Evolutionary conservation across 1,139 yeast genomes (phyloP).

Genomic region (Hemisphaericaspora xylanilytica): DNA sequence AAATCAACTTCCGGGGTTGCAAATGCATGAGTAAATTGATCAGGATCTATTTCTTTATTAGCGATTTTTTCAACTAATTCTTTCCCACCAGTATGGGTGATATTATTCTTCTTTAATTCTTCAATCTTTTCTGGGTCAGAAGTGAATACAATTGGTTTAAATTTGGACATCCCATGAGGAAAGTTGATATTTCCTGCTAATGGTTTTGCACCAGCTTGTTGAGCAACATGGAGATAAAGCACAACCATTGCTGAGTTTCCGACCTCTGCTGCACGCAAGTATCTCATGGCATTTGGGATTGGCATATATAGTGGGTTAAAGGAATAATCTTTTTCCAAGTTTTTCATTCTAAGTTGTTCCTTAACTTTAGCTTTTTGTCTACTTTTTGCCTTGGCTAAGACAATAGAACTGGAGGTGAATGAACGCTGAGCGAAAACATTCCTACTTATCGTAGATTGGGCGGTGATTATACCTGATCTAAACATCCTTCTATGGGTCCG

Average conservation of each 20-base stretch:
- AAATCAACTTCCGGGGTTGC: slow-evolving; percentile 83
- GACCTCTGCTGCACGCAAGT: slow-evolving; percentile 84
- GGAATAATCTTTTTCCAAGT: slow-evolving; percentile 47
- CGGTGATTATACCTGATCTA: not conserved
- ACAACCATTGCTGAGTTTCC: slow-evolving; percentile 73
- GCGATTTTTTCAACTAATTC: slow-evolving; percentile 66
- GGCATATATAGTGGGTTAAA: slow-evolving; percentile 67
- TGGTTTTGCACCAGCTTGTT: slow-evolving; percentile 78
- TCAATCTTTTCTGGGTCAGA: slow-evolving; percentile 50
- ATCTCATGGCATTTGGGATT: slow-evolving; percentile 69
- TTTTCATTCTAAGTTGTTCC: slow-evolving; percentile 33
- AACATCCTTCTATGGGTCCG: not conserved
- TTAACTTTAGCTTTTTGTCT: slow-evolving; percentile 23
- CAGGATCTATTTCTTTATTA: slow-evolving; percentile 51
- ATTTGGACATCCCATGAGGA: slow-evolving; percentile 71
- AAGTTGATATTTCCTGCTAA: slow-evolving; percentile 70
- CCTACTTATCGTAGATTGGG: not conserved
- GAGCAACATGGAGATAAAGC: slow-evolving; percentile 66
- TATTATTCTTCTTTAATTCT: slow-evolving; percentile 58
- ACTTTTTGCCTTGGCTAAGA: not conserved
- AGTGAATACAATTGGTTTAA: slow-evolving; percentile 69
- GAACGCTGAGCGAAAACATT: slow-evolving; percentile 1
- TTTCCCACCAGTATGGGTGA: slow-evolving; percentile 63
- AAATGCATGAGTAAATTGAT: slow-evolving; percentile 69
- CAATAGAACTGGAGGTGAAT: slow-evolving; percentile 5